Conservation (phyloP, 1,139 yeast genomes). For the Suhomyces bolitotheri region DNA sequence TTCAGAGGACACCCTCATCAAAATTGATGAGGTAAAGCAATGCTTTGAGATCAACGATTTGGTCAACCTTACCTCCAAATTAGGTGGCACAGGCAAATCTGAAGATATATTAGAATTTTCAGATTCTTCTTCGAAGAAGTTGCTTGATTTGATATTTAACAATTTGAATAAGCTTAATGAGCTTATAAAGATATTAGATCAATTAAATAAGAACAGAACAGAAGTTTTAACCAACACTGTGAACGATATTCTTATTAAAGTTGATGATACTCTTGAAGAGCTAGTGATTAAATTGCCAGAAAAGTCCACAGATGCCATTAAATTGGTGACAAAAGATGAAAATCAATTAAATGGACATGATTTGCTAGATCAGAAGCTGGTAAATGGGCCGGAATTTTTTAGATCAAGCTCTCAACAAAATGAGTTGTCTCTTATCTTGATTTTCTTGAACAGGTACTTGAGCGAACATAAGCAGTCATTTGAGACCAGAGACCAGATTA, state of each 20-base stretch:
- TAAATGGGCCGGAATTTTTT: neutral
- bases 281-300: conserved; percentile 29
- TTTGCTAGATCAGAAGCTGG: conserved; percentile 6
- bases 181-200: conserved; percentile 37
- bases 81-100: conserved; percentile 12
- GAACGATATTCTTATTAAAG: conserved; percentile 30
- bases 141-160: conserved; percentile 31
- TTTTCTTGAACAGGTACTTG: conserved; percentile 29
- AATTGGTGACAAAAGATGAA: conserved; percentile 11
- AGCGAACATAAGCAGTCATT: conserved; percentile 9
- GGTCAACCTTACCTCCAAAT: conserved; percentile 27
- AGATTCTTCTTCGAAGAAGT: conserved; percentile 8
- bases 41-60: conserved; percentile 33
- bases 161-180: conserved; percentile 34
- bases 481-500: neutral
- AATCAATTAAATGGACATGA: conserved; percentile 7
- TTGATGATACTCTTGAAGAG: conserved; percentile 29
- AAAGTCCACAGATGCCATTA: conserved; percentile 19
- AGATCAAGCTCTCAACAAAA: conserved; percentile 1
- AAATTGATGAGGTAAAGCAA: conserved; percentile 22
- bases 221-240: conserved; percentile 31
- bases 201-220: conserved; percentile 31
- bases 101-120: conserved; percentile 6
- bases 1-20: conserved; percentile 22
- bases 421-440: conserved; percentile 23